phyloP scores from a whole-genome alignment of 345 rosid genomes.

The Eucalyptus caleyi region DNA sequence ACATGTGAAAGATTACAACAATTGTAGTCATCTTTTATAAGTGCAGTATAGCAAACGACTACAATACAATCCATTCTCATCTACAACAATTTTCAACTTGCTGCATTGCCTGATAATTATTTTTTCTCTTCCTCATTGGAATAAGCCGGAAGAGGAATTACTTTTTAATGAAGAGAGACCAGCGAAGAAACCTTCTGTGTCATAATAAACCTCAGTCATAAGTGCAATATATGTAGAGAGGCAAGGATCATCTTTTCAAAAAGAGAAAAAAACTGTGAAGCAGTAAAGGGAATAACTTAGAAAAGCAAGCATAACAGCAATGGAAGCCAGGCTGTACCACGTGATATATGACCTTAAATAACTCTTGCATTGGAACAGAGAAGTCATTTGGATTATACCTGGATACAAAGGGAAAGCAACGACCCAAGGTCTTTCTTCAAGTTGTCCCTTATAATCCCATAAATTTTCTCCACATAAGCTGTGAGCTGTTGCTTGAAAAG shows the following conservation, averaged over 20 bases:
- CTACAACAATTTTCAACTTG: not conserved
- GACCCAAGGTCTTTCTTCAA: constrained; percentile 84
- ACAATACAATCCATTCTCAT: not conserved
- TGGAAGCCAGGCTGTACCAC: not conserved
- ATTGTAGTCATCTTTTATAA: not conserved
- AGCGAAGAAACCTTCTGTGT: not conserved
- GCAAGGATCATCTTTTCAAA: not conserved
- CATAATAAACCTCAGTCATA: not conserved
- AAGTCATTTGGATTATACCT: constrained; percentile 28
- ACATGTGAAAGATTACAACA: not conserved
- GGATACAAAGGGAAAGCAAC: constrained; percentile 79
- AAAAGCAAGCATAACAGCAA: not conserved
- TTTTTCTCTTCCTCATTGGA: not conserved
- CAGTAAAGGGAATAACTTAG: not conserved
- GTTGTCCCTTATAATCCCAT: constrained; percentile 94
- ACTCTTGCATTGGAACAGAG: not conserved
- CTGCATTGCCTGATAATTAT: not conserved
- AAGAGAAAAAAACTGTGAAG: not conserved
- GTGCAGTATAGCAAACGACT: not conserved
- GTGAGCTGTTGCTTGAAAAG: constrained; percentile 99
- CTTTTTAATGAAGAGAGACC: not conserved
- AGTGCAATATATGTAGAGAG: not conserved
- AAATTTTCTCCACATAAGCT: constrained; percentile 94
- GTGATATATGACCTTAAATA: not conserved
- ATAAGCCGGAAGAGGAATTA: not conserved